A percentile compares a stretch with the other conserved stretches of the same genome.
Evolutionary conservation across 768 basidiomycete genomes (phyloP).

Genomic region (Rhizopogon rudus): DNA sequence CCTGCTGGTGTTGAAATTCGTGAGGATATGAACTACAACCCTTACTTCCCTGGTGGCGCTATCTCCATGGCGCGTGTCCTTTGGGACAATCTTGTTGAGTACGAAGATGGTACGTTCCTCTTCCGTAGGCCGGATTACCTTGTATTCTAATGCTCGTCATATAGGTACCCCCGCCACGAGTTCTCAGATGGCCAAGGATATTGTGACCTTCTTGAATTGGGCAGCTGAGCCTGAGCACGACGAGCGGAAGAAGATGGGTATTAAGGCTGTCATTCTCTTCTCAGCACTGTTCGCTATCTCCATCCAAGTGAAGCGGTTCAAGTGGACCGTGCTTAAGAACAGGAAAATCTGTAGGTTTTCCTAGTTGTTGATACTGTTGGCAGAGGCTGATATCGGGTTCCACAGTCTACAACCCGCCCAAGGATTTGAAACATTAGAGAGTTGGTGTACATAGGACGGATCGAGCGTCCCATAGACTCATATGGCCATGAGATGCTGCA

Average conservation of each 20-base stretch:
- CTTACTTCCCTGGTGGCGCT: conserved; percentile 98
- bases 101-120: conserved; percentile 71
- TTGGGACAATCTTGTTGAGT: conserved; percentile 95
- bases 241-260: conserved; percentile 92
- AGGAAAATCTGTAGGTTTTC: conserved; percentile 76
- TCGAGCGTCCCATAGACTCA: conserved; percentile 16
- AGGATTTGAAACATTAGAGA: conserved; percentile 29
- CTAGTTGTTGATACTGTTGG: background rate
- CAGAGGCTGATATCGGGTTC: conserved; percentile 6
- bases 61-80: conserved; percentile 98
- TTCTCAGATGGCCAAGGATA: conserved; percentile 99
- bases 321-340: conserved; percentile 90
- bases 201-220: conserved; percentile 93
- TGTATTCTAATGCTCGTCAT: conserved; percentile 7
- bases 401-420: conserved; percentile 36
- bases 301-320: conserved; percentile 92
- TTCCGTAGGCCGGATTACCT: background rate
- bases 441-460: conserved; percentile 2
- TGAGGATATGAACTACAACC: conserved; percentile 99
- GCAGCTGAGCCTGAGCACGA: conserved; percentile 98
- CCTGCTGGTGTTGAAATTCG: conserved; percentile 93
- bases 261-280: conserved; percentile 94
- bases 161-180: conserved; percentile 92
- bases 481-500: conserved; percentile 20
- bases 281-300: conserved; percentile 76